Evolutionary conservation across 1,284 basidiomycete genomes (phyloP), one percentile per base, ranked within the genome.

Genomic region (Golubevia sp.): DNA sequence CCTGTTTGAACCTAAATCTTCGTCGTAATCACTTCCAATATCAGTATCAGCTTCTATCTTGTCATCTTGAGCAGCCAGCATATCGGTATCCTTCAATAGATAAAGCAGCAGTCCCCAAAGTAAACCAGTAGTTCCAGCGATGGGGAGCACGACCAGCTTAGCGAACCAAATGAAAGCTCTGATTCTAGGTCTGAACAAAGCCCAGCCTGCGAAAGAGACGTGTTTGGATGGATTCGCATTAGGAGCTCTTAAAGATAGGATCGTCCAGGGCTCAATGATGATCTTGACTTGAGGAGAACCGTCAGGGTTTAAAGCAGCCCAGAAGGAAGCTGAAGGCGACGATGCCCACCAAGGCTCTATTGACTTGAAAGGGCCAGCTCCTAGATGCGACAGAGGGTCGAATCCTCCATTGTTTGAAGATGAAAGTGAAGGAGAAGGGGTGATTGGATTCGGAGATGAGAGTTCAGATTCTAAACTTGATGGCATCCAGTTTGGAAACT

Each of bases 41-140:
- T 34, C 30, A 11, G 30, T 34, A 34, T 34, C 30, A 34, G 59
- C 20, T 64, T 61, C 49, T 57, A 88, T 87, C 13, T 86, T 85
- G 55, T 88, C 86, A 80, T 91, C 88, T 51, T 94, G 93, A 3
- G 91, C 91, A 74, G 95, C 94, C 15, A 97, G 88, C 1, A 94
- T 87, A 66, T 98, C 94, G 0, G 93, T 89, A 70, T 97, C 91
- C 85, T 96, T 96, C 63, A 97, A 86, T 0, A 99, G 87, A 79
- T 95, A 95, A n/a, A 93, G 87, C 13, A 97, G 86, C 21, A 98
- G 85, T 6, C 88, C 87, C 82, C 92, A 97, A 2, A 98, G 86
- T 1, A 88, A 84, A 34, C 88, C 85, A 2, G 91, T 91, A 0
- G 94, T 96, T 1, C 87, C 87, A 1, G 89, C 88, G 76, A 97